Conservation (phyloP, 2,329 filamentous ascomycete genomes). For the Simplicillium sp. region DNA sequence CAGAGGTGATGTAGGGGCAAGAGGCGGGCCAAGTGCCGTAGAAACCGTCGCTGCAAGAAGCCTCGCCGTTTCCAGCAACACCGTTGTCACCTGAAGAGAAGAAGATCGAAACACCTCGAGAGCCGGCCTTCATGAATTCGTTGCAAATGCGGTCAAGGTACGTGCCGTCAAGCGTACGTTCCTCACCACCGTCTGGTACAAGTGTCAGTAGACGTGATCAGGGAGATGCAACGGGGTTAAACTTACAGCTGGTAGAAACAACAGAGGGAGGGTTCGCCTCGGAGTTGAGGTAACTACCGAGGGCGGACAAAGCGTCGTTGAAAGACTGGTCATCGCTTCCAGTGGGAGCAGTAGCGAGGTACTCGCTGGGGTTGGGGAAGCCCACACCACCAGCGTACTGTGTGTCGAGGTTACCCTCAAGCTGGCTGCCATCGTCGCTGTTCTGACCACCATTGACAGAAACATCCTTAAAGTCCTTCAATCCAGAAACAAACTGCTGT, state of each 20-base stretch:
- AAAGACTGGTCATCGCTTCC: slow-evolving; percentile 2
- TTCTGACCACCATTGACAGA: slow-evolving; percentile 5
- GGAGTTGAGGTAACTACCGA: slow-evolving; percentile 4
- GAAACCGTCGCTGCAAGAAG: slow-evolving; percentile 10
- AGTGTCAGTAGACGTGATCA: no score
- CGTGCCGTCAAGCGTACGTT: slow-evolving; percentile 24
- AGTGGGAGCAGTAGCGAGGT: slow-evolving; percentile 2
- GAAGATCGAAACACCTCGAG: slow-evolving; percentile 40
- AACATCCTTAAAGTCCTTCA: slow-evolving; percentile 6
- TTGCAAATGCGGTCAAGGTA: slow-evolving; percentile 35
- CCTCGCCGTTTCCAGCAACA: slow-evolving; percentile 13
- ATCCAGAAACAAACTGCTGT: not conserved
- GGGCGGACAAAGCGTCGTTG: slow-evolving; percentile 3
- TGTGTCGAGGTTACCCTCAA: slow-evolving; percentile 10
- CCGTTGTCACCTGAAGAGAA: slow-evolving; percentile 25
- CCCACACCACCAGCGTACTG: slow-evolving; percentile 6
- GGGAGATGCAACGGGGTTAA: no score
- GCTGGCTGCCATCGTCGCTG: slow-evolving; percentile 1
- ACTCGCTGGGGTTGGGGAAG: slow-evolving; percentile 8
- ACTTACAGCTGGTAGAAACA: slow-evolving; percentile 28
- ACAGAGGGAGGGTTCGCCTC: slow-evolving; percentile 17
- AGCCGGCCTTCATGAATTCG: slow-evolving; percentile 47
- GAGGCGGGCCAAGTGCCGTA: slow-evolving; percentile 27
- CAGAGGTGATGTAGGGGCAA: slow-evolving; percentile 38
- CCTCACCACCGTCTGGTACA: slow-evolving; percentile 40